Percentiles rank a stretch among this genome's conserved stretches.
Evolutionary conservation across 495 filamentous ascomycete genomes (phyloP).

Genomic region (Aspergillus nidulans): DNA sequence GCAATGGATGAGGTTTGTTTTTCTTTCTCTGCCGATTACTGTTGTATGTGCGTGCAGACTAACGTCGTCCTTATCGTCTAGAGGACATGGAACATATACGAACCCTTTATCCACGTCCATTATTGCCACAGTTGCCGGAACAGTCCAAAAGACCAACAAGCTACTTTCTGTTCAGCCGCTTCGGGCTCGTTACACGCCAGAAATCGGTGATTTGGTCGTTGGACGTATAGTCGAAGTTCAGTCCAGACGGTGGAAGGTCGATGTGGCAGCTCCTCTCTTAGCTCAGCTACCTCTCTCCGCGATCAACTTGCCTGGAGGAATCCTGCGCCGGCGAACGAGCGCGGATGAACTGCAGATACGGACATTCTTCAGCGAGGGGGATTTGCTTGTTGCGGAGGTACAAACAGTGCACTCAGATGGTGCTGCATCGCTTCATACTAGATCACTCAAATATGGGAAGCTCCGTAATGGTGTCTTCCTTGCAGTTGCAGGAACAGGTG

Average conservation of each 20-base stretch:
- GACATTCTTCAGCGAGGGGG: conserved; percentile 86
- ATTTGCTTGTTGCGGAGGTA: conserved; percentile 85
- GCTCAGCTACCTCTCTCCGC: conserved; percentile 77
- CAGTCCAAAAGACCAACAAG: conserved; percentile 88
- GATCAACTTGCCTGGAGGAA: conserved; percentile 93
- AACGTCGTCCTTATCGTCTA: conserved; percentile 22
- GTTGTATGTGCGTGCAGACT: background rate
- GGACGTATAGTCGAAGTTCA: conserved; percentile 92
- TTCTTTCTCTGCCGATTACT: background rate
- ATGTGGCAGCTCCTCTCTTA: conserved; percentile 78
- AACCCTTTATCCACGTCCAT: conserved; percentile 60
- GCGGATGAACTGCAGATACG: conserved; percentile 95
- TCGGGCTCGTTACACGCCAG: conserved; percentile 88
- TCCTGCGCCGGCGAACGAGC: conserved; percentile 81
- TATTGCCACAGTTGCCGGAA: conserved; percentile 81
- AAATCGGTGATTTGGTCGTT: conserved; percentile 92
- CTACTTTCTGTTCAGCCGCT: conserved; percentile 84
- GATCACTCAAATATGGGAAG: conserved; percentile 89
- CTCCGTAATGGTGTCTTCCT: conserved; percentile 88
- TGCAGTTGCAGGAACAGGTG: conserved; percentile 71
- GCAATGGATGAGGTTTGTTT: conserved; percentile 84
- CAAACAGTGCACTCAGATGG: conserved; percentile 80
- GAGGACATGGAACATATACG: conserved; percentile 79
- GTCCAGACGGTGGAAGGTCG: conserved; percentile 85
- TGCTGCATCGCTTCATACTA: conserved; percentile 79